phyloP scores from a whole-genome alignment of 345 rosid genomes.

The Brassica cretica region DNA sequence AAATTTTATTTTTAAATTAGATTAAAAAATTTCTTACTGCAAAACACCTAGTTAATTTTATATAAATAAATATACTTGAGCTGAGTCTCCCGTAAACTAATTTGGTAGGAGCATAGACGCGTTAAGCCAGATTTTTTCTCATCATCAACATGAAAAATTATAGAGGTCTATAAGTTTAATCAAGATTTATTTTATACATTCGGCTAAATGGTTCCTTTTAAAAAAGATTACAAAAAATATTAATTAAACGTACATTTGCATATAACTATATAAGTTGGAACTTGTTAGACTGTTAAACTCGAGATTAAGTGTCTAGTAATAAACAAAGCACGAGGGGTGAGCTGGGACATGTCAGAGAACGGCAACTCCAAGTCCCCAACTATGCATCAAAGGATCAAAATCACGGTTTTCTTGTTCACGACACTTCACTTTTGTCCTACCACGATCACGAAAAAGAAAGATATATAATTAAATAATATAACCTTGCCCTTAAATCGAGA shows the following conservation, averaged over 20 bases:
- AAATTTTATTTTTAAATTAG: too few relatives aligned
- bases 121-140: slow-evolving; percentile 34
- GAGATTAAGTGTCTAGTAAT: slow-evolving; percentile 30
- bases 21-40: too few relatives aligned
- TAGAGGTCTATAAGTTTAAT: neutral
- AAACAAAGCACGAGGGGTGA: slow-evolving; percentile 37
- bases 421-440: slow-evolving; percentile 26
- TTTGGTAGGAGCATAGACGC: slow-evolving; percentile 29
- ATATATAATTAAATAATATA: slow-evolving; percentile 8
- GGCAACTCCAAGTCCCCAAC: slow-evolving; percentile 16
- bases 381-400: slow-evolving; percentile 34
- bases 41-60: too few relatives aligned
- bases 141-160: slow-evolving; percentile 2
- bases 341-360: slow-evolving; percentile 41
- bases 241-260: neutral
- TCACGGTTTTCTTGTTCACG: slow-evolving; percentile 36
- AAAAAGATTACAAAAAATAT: neutral
- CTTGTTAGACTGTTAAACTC: neutral
- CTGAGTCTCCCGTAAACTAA: slow-evolving; percentile 22
- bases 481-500: slow-evolving; percentile 9
- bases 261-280: neutral
- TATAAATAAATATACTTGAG: slow-evolving; percentile 8
- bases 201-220: neutral
- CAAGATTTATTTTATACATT: neutral
- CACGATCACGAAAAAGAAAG: slow-evolving; percentile 20